These are phyloP conservation scores for Isabelozyma rhagii DNA, from an alignment of 805 yeast species.

Conservation along the genomic window DNA sequence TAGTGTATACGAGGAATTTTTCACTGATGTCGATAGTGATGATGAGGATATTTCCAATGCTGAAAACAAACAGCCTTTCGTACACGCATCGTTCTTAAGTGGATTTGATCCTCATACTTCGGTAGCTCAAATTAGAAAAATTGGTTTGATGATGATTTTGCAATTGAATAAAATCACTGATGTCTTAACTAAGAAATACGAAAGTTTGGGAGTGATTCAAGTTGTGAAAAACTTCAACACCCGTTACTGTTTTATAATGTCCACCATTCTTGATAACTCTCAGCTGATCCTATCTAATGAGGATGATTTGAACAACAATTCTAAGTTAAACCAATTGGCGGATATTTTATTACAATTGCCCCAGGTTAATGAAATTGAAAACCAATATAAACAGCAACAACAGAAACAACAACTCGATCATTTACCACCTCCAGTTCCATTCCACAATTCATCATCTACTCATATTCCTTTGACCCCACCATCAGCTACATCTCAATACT, in stretches of 20 bases:
- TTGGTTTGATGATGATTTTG: slow-evolving; percentile 41
- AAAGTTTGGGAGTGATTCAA: slow-evolving; percentile 51
- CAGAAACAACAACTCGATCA: neutral
- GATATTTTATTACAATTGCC: slow-evolving; percentile 26
- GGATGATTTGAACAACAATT: slow-evolving; percentile 5
- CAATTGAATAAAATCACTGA: slow-evolving; percentile 48
- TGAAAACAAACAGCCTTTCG: slow-evolving; percentile 40
- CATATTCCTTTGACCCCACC: slow-evolving; percentile 36
- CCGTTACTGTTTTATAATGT: slow-evolving; percentile 5
- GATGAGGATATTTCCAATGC: slow-evolving; percentile 3
- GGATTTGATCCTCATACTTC: slow-evolving; percentile 44
- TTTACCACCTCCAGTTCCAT: neutral
- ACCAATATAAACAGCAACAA: slow-evolving; percentile 1
- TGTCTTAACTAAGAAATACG: slow-evolving; percentile 49
- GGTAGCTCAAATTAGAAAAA: slow-evolving; percentile 35
- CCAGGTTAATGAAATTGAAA: slow-evolving; percentile 4
- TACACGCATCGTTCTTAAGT: slow-evolving; percentile 45
- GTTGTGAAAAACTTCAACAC: slow-evolving; percentile 35
- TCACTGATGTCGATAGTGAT: slow-evolving; percentile 5
- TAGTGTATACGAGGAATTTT: slow-evolving; percentile 7
- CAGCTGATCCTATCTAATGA: slow-evolving; percentile 10
- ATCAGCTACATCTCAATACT: slow-evolving; percentile 38
- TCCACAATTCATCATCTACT: slow-evolving; percentile 2
- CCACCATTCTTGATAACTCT: slow-evolving; percentile 22
- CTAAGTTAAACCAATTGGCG: slow-evolving; percentile 18